phyloP scores from a whole-genome alignment of 2,329 filamentous ascomycete species.

The Aspergillus piperis region DNA sequence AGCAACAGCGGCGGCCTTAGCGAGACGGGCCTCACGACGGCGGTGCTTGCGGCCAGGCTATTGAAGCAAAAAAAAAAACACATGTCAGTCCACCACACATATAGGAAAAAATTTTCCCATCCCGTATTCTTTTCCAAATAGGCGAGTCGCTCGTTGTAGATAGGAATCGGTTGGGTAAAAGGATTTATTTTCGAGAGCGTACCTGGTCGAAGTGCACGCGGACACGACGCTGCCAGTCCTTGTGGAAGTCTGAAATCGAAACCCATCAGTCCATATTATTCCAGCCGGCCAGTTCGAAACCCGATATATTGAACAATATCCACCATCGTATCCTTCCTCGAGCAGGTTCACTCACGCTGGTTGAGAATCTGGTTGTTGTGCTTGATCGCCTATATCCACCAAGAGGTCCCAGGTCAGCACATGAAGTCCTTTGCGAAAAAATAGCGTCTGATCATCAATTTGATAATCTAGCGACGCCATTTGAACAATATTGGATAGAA shows the following conservation, averaged over 20 bases:
- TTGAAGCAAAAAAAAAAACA: conserved; percentile 30
- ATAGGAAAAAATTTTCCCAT: conserved; percentile 19
- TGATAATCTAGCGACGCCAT: conserved; percentile 16
- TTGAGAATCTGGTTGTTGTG: conserved; percentile 98
- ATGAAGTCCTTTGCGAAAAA: conserved; percentile 6
- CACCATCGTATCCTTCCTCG: not conserved
- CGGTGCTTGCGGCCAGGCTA: conserved; percentile 95
- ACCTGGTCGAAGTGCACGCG: conserved; percentile 99
- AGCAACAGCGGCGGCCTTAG: conserved; percentile 93
- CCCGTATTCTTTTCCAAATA: conserved; percentile 7
- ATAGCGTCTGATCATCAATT: conserved; percentile 13
- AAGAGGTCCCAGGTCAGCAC: conserved; percentile 27
- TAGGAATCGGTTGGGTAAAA: conserved; percentile 16
- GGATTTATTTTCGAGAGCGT: conserved; percentile 51
- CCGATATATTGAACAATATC: not conserved
- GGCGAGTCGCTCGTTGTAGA: conserved; percentile 15
- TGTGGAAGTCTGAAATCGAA: conserved; percentile 78
- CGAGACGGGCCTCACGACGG: conserved; percentile 85
- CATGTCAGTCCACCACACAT: conserved; percentile 37
- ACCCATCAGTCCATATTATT: conserved; percentile 28
- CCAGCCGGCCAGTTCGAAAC: conserved; percentile 20
- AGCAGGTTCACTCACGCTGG: conserved; percentile 70
- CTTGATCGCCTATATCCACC: conserved; percentile 80
- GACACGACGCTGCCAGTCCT: conserved; percentile 99
- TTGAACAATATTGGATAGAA: conserved; percentile 20